Evolutionary conservation across 352 stramenopile genomes (phyloP), one percentile per base, ranked within the genome.

Genomic region (Globisporangium solare): DNA sequence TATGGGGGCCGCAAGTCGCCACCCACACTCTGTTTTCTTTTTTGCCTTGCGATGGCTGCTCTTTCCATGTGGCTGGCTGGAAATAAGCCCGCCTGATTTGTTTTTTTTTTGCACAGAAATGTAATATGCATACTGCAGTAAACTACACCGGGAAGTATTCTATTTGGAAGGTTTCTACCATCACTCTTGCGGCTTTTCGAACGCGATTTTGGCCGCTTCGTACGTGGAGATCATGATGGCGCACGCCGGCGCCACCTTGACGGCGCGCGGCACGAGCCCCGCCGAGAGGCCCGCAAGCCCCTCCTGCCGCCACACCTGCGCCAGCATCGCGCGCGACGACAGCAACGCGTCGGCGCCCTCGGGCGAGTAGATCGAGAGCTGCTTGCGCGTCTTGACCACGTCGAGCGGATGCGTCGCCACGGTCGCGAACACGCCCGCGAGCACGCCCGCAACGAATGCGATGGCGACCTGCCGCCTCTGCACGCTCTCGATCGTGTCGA

Each of bases 361-460:
- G 43, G 68, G 4, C 43, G 58, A 68, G 60, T 81, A 89, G 12
- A 78, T 64, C 32, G 79, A 67, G 17, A 90, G 71, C 61, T 95
- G 84, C 46, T 75, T 69, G 15, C 92, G 77, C 13, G 93, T 98
- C 71, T 98, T 99, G 64, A 98, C 70, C 50, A 98, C 93, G 69
- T 98, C 94, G 58, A 98, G 96, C 31, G 95, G 94, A 12, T 96
- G 97, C 11, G 94, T 98, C n/a, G 75, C 63, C 14, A 93, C 64
- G 5, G 93, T 93, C 31, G 95, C 91, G 31, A 98, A 68, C 0
- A 85, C 65, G 40, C 94, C 92, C 0, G 88, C 81, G 7, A 74
- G 58, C 32, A 93, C 71, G 11, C 93, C 92, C 47, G 88, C 84
- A 3, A 97, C 47, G 49, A 98, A 92, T 12, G 90, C 80, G 35